Percentiles rank a stretch among this genome's conserved stretches.
Evolutionary conservation across 495 filamentous ascomycete genomes (phyloP).

Genomic region (Penicillium turbatum): DNA sequence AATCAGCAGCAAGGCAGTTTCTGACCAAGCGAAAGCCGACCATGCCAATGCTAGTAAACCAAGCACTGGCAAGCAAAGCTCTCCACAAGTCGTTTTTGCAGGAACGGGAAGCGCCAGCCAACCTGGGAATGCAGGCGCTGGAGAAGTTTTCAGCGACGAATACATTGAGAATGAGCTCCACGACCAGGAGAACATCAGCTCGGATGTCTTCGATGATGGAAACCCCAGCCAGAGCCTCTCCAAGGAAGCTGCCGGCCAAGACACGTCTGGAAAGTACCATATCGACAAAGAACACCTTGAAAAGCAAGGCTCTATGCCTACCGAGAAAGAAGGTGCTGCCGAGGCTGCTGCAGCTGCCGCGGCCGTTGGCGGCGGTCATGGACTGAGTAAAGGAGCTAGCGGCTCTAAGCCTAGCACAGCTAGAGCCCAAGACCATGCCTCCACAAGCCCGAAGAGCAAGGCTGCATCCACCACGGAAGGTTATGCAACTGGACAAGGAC

Average conservation of each 20-base stretch:
- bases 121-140: neutral
- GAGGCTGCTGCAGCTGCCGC: neutral
- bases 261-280: neutral
- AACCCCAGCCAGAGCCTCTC: neutral
- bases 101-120: neutral
- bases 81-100: neutral
- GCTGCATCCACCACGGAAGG: neutral
- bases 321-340: neutral
- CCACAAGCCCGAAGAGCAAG: neutral
- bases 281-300: neutral
- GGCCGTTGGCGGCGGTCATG: neutral
- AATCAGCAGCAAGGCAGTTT: neutral
- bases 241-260: neutral
- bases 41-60: neutral
- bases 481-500: neutral
- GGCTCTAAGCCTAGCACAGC: neutral
- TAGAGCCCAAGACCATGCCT: neutral
- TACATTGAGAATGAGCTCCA: constrained; percentile 2
- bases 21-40: neutral
- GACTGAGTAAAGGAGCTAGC: neutral
- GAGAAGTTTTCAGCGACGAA: neutral
- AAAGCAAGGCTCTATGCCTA: neutral
- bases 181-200: neutral
- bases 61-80: neutral
- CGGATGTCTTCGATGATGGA: neutral